phyloP scores from a whole-genome alignment of 2,329 filamentous ascomycete species.

The Clonostachys byssicola region DNA sequence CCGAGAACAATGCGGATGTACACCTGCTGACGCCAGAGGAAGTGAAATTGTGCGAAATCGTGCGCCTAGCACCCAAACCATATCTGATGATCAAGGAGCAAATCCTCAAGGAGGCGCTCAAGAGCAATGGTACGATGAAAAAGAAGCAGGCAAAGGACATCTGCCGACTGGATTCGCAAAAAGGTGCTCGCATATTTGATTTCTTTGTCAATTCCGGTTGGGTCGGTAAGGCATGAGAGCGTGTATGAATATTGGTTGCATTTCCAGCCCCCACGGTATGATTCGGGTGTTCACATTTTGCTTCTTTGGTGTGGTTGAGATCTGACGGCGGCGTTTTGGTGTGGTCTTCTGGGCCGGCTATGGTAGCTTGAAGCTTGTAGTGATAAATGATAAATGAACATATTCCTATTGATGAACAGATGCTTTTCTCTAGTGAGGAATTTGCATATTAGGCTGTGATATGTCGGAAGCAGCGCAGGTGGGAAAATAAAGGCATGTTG shows the following conservation, averaged over 20 bases:
- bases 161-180: constrained; percentile 77
- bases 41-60: constrained; percentile 76
- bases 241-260: no score
- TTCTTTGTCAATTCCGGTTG: constrained; percentile 92
- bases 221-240: constrained; percentile 70
- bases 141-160: constrained; percentile 92
- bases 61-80: constrained; percentile 87
- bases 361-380: background rate
- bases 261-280: background rate
- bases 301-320: background rate
- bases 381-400: background rate
- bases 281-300: background rate
- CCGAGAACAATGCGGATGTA: constrained; percentile 74
- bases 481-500: no score
- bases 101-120: constrained; percentile 85
- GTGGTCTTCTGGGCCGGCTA: background rate
- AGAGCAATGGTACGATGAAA: constrained; percentile 82
- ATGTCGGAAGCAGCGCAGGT: no score
- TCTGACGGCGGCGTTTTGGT: background rate
- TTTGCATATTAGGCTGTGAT: no score
- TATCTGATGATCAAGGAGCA: constrained; percentile 94
- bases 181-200: constrained; percentile 84
- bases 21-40: constrained; percentile 86
- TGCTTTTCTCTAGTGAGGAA: background rate
- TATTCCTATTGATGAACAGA: background rate